phyloP scores from a whole-genome alignment of 2,329 filamentous ascomycete species.

The Hansfordia pulvinata region DNA sequence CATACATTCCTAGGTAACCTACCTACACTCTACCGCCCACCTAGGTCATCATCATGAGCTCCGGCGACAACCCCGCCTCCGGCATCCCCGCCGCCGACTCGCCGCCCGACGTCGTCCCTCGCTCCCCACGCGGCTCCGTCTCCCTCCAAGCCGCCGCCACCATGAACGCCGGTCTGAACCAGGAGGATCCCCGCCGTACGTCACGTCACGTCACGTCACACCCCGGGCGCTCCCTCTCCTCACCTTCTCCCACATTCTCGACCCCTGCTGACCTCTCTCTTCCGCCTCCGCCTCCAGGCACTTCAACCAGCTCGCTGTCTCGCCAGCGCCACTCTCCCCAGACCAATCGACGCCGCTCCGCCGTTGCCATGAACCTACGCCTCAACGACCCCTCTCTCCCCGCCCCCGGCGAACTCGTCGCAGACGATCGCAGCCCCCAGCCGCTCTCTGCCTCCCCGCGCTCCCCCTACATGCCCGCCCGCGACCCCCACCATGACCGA shows the following conservation, averaged over 20 bases:
- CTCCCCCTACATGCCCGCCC: conserved; percentile 24
- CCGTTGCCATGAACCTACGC: conserved; percentile 59
- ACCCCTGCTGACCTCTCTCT: conserved; percentile 3
- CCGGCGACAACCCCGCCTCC: too few relatives aligned
- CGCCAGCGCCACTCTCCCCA: conserved; percentile 30
- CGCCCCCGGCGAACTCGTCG: conserved; percentile 53
- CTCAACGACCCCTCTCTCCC: conserved; percentile 58
- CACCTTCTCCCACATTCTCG: not conserved
- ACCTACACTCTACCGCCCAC: too few relatives aligned
- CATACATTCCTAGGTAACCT: too few relatives aligned
- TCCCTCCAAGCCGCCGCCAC: conserved; percentile 66
- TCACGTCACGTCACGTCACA: conserved; percentile 5
- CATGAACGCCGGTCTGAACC: conserved; percentile 63
- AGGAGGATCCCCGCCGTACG: conserved; percentile 45
- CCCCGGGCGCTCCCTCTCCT: conserved; percentile 1
- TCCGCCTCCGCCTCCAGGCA: conserved; percentile 18
- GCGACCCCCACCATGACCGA: conserved; percentile 49
- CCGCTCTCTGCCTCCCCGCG: conserved; percentile 32
- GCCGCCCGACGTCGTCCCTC: conserved; percentile 35
- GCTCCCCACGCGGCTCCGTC: conserved; percentile 24
- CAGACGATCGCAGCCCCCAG: conserved; percentile 33
- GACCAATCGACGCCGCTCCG: conserved; percentile 47
- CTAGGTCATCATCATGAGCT: too few relatives aligned
- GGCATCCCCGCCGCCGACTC: conserved; percentile 42
- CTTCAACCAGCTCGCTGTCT: conserved; percentile 38